phyloP scores from a whole-genome alignment of 2,329 filamentous ascomycete species.

The Madurella fahalii region DNA sequence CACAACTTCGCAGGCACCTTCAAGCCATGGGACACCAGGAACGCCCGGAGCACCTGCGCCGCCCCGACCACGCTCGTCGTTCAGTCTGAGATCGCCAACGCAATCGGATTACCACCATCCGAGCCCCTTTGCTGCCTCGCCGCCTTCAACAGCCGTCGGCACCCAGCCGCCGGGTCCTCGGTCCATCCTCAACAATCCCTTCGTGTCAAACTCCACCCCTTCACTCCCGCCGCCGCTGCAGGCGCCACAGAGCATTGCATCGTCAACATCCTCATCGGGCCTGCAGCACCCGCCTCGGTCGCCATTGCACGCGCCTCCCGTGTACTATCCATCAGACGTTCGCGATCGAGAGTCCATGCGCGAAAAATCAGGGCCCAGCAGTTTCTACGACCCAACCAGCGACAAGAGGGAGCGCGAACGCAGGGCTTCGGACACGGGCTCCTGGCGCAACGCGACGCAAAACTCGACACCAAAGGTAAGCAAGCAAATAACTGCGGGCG shows the following conservation, averaged over 20 bases:
- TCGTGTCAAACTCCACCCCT: constrained; percentile 36
- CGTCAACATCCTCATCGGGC: constrained; percentile 16
- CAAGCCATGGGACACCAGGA: constrained; percentile 19
- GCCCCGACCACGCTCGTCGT: constrained; percentile 40
- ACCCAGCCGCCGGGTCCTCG: constrained; percentile 26
- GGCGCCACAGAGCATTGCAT: constrained; percentile 11
- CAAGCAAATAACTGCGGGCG: constrained; percentile 19
- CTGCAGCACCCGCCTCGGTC: constrained; percentile 34
- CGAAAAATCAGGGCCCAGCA: constrained; percentile 40
- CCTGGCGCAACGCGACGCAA: constrained; percentile 43
- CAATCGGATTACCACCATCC: constrained; percentile 29
- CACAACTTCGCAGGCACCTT: constrained; percentile 29
- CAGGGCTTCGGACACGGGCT: constrained; percentile 41
- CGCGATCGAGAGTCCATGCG: constrained; percentile 31
- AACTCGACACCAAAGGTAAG: constrained; percentile 47
- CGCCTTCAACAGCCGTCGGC: constrained; percentile 27
- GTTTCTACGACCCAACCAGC: constrained; percentile 53
- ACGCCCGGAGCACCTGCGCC: constrained; percentile 25
- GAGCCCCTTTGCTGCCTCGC: constrained; percentile 28
- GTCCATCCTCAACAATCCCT: constrained; percentile 33
- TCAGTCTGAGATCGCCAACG: constrained; percentile 49
- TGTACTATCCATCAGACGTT: constrained; percentile 37
- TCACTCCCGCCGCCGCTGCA: constrained; percentile 22
- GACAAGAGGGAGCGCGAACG: constrained; percentile 49
- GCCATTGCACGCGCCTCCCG: constrained; percentile 41